phyloP scores from a whole-genome alignment of 2,329 filamentous ascomycete genomes.

The Fusarium veterinarium region DNA sequence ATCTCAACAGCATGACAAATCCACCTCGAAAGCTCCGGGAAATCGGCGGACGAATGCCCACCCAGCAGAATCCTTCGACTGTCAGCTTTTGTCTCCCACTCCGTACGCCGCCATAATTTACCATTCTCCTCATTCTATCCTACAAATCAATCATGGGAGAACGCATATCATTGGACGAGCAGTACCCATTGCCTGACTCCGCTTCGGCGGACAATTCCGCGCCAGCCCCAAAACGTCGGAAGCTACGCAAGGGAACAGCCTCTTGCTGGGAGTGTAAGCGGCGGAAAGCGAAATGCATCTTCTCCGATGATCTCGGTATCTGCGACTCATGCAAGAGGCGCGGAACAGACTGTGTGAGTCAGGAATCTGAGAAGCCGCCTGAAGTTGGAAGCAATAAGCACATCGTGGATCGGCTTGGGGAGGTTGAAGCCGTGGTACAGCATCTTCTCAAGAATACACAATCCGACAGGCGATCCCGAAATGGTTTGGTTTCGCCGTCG shows the following conservation, averaged over 20 bases:
- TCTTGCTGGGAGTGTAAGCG: slow-evolving; percentile 71
- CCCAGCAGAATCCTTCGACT: not conserved
- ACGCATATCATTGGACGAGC: slow-evolving; percentile 4
- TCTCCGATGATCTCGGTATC: slow-evolving; percentile 51
- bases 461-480: not conserved
- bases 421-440: slow-evolving; percentile 52
- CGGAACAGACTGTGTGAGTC: slow-evolving; percentile 57
- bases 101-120: not conserved
- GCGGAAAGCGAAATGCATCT: slow-evolving; percentile 64
- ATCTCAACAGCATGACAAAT: slow-evolving; percentile 7
- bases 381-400: slow-evolving; percentile 25
- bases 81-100: not conserved
- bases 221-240: slow-evolving; percentile 35
- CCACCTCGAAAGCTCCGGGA: slow-evolving; percentile 14
- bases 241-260: slow-evolving; percentile 64
- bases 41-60: slow-evolving; percentile 30
- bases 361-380: slow-evolving; percentile 55
- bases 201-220: not conserved
- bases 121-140: not conserved
- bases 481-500: not conserved
- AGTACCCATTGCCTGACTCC: not conserved
- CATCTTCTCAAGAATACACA: slow-evolving; percentile 38
- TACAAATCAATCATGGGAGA: slow-evolving; percentile 19
- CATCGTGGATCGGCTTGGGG: slow-evolving; percentile 47
- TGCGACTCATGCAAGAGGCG: slow-evolving; percentile 61